Base-by-base conservation (phyloP, 495 filamentous ascomycete species). In the Letharia lupina region DNA sequence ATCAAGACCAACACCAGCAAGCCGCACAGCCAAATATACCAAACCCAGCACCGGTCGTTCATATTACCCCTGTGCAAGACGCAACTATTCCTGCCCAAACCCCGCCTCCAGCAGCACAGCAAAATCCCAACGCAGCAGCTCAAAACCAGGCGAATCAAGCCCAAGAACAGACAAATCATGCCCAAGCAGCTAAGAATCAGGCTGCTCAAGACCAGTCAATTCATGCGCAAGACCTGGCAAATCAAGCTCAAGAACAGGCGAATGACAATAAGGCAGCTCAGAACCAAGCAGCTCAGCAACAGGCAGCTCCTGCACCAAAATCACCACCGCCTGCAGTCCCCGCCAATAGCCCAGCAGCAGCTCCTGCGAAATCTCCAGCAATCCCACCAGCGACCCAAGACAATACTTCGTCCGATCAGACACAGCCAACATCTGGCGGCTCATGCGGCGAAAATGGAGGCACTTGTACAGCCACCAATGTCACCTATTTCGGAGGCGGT, bases 401-500 rank as follows among this genome's bases (percentile, higher is more conserved):
- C 59, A 58, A 50, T 31, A 62, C 54, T 37, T 35, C 28, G 12
- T 56, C 52, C 11, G 52, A 44, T 47, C 62, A 23, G 56, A 65
- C 66, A 69, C 69, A 56, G 65, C 68, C 42, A 28, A 57, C 42
- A 56, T 68, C 70, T 67, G 69, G 69, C 41, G 69, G 73, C 67
- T 71, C 71, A 63, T 70, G 62, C 67, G 79, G 70, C 28, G 16
- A 64, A 33, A 44, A 68, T 16, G 58, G 60, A 57, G 69, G 78
- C 57, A 40, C 67, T 52, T 82, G 80, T 73, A 70, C 67, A 39
- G 64, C 79, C 44, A 69, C 80, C 45, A 71, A 78, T 47, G 83
- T 81, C 61, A 81, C 72, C 73, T 83, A 82, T 69, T 78, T 81
- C 69, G 78, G 62, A 48, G 57, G 75, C 31, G 79, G 78, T 47